phyloP scores from a whole-genome alignment of 2,329 filamentous ascomycete genomes.

The Venturia pyrina region DNA sequence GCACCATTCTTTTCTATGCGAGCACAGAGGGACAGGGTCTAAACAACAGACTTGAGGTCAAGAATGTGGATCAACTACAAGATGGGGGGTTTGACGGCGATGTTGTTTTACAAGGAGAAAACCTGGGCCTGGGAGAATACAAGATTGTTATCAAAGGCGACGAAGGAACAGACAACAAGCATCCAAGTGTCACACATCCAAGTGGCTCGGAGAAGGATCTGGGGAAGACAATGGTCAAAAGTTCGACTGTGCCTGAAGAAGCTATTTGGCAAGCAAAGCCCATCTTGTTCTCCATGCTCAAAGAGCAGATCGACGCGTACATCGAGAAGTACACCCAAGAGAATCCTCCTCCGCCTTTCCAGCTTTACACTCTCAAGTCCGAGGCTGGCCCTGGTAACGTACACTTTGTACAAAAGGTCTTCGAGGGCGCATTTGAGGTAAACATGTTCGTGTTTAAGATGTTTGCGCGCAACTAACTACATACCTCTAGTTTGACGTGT shows the following conservation, averaged over 20 bases:
- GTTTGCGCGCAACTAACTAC: slow-evolving; percentile 7
- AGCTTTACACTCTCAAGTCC: slow-evolving; percentile 68
- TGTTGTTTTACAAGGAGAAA: slow-evolving; percentile 60
- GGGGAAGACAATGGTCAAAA: slow-evolving; percentile 64
- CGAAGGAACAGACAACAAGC: slow-evolving; percentile 43
- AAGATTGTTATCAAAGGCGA: slow-evolving; percentile 57
- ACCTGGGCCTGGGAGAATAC: slow-evolving; percentile 64
- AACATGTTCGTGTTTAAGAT: not conserved
- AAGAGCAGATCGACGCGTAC: slow-evolving; percentile 46
- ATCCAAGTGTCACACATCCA: slow-evolving; percentile 45
- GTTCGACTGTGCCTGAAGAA: slow-evolving; percentile 52
- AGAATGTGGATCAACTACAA: slow-evolving; percentile 41
- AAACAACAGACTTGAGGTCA: slow-evolving; percentile 31
- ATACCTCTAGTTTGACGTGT: slow-evolving; percentile 57
- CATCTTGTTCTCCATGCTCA: slow-evolving; percentile 48
- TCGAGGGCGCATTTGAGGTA: slow-evolving; percentile 63
- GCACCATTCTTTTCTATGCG: slow-evolving; percentile 70
- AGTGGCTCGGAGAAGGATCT: slow-evolving; percentile 55
- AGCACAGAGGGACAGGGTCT: slow-evolving; percentile 61
- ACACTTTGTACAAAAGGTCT: slow-evolving; percentile 82
- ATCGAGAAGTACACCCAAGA: slow-evolving; percentile 49
- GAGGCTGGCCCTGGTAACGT: slow-evolving; percentile 61
- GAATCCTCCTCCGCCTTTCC: slow-evolving; percentile 64
- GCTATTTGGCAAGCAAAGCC: slow-evolving; percentile 70
- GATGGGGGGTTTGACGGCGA: slow-evolving; percentile 42